Evolutionary conservation across 2,329 filamentous ascomycete species (phyloP), one percentile per base, ranked within the genome.

Genomic region (Tolypocladium tundrense): DNA sequence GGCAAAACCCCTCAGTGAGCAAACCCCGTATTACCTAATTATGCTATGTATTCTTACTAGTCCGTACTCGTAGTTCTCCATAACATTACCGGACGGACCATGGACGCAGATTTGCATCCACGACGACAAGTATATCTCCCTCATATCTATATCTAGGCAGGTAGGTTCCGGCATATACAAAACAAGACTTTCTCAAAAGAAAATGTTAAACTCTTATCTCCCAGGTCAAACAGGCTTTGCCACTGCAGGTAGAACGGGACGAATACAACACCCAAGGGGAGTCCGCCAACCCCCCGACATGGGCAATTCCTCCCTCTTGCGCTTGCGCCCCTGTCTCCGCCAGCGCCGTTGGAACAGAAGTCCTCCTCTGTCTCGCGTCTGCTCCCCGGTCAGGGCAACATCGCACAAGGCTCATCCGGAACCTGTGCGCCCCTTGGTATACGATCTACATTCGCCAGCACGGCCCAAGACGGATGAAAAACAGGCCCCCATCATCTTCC

Each of bases 401-500:
- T 55, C 53, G 6, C 53, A 43, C 11, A 33, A n/a, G 7, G 8
- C 43, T 35, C 37, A 31, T 10, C n/a, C 33, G n/a, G 41, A 33
- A 31, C 53, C 57, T 16, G 62, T 70, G 50, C 63, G 65, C 5
- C 69, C 69, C 21, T 73, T 91, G 41, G 80, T 81, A 1, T 91
- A 83, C 69, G 87, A 90, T 66, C 75, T 88, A 50, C 85, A 91
- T 68, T 75, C 82, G 66, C 84, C 88, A 1, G 65, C 75, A 1
- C 77, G 76, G 54, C 64, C 66, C 8, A 61, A 58, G 48, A 70
- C 72, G 2, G 70, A 73, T 33, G 68, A 72, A 57, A 70, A 77
- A 67, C 69, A 72, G 59, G 72, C 75, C 43, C 89, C 92, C 2
- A 90, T 97, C 62, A 74, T 97, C 61, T 88, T 97, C 64, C 84